These are phyloP conservation scores for Penicillium vulpinum DNA, from an alignment of 2,329 filamentous ascomycete species.

Conservation along the genomic window DNA sequence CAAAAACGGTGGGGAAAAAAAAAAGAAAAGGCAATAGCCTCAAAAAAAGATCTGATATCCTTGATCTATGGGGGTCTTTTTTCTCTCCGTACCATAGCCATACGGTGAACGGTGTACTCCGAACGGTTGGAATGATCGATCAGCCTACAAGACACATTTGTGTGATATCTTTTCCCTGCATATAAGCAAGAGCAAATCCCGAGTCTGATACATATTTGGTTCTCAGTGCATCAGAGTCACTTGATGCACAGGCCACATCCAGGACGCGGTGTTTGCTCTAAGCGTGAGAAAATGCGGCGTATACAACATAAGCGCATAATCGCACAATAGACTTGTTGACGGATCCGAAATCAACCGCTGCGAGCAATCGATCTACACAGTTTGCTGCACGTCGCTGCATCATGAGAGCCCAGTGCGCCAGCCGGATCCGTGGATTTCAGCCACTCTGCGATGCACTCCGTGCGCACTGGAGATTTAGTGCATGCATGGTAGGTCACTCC, in stretches of 20 bases:
- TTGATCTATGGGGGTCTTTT: too few relatives aligned
- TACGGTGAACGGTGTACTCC: background rate
- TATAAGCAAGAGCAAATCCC: slow-evolving; percentile 9
- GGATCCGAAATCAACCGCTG: slow-evolving; percentile 15
- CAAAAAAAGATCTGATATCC: slow-evolving; percentile 20
- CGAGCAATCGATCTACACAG: slow-evolving; percentile 24
- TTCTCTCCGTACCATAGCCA: background rate
- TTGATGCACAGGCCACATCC: slow-evolving; percentile 4
- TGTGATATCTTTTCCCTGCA: slow-evolving; percentile 7
- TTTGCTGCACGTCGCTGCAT: slow-evolving; percentile 23
- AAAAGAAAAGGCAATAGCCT: slow-evolving; percentile 20
- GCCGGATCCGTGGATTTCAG: slow-evolving; percentile 25
- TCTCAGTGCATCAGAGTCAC: background rate
- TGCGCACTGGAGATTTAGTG: slow-evolving; percentile 23
- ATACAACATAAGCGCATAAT: background rate
- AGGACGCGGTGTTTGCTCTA: background rate
- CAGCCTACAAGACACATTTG: background rate
- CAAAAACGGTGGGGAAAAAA: slow-evolving; percentile 6
- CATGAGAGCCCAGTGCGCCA: slow-evolving; percentile 11
- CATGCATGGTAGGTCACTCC: slow-evolving; percentile 29
- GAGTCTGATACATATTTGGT: background rate
- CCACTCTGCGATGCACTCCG: slow-evolving; percentile 24
- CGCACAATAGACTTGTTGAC: slow-evolving; percentile 18
- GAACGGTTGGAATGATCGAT: background rate
- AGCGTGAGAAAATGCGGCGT: background rate